These are phyloP conservation scores for Arthrobotrys sinensis DNA, from an alignment of 2,329 filamentous ascomycete species.

Conservation along the genomic window DNA sequence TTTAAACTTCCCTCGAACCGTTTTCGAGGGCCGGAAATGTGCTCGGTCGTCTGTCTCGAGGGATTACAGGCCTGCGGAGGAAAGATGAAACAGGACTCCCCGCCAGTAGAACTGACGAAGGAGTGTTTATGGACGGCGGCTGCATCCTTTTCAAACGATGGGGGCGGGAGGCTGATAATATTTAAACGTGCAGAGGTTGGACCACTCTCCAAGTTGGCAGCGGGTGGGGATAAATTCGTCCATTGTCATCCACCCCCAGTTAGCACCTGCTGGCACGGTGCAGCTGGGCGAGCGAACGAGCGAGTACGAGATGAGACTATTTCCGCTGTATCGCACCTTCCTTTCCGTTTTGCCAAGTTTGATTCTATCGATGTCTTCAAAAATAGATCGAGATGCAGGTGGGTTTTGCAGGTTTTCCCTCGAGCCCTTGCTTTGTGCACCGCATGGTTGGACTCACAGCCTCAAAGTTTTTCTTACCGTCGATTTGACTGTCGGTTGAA, in stretches of 20 bases:
- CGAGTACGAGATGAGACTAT: constrained; percentile 12
- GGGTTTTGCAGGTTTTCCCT: neutral
- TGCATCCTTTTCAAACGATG: constrained; percentile 38
- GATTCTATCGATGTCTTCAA: constrained; percentile 10
- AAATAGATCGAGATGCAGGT: constrained; percentile 24
- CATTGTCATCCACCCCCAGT: constrained; percentile 3
- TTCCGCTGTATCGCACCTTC: constrained; percentile 16
- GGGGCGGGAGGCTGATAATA: constrained; percentile 30
- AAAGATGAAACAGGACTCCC: constrained; percentile 27
- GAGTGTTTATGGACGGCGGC: constrained; percentile 18
- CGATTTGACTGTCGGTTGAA: neutral
- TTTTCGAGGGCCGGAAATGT: neutral
- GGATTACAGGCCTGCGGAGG: neutral
- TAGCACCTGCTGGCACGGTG: constrained; percentile 1
- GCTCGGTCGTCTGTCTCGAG: neutral
- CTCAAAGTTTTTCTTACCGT: constrained; percentile 7
- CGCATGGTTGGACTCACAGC: constrained; percentile 18
- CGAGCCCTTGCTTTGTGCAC: constrained; percentile 23
- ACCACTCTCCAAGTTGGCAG: constrained; percentile 7
- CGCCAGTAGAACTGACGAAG: constrained; percentile 34
- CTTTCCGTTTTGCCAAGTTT: constrained; percentile 8
- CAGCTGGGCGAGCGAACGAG: constrained; percentile 8
- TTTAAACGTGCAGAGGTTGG: constrained; percentile 40
- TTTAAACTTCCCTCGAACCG: no score
- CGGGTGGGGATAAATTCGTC: constrained; percentile 43